phyloP scores from a whole-genome alignment of 2,329 filamentous ascomycete genomes.

The Phyllosticta paracitricarpa region DNA sequence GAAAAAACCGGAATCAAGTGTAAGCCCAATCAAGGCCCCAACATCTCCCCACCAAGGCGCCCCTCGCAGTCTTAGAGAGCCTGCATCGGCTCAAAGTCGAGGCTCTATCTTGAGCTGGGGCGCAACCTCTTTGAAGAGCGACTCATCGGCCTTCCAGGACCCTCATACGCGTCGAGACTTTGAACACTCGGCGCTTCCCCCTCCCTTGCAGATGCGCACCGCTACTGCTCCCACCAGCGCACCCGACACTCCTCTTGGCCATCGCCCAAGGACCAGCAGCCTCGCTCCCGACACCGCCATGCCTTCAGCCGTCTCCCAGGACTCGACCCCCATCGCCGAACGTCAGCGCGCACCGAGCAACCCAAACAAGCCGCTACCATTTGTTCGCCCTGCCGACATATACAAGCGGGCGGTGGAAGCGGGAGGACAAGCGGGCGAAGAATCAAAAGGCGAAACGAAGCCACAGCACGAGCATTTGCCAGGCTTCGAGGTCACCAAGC shows the following conservation, averaged over 20 bases:
- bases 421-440: constrained; percentile 60
- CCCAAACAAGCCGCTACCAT: constrained; percentile 46
- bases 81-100: constrained; percentile 10
- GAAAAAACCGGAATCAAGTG: background rate
- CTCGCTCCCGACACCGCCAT: constrained; percentile 25
- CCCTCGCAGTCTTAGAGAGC: background rate
- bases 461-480: constrained; percentile 51
- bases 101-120: constrained; percentile 20
- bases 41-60: constrained; percentile 10
- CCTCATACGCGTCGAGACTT: constrained; percentile 39
- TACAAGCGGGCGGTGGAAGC: constrained; percentile 63
- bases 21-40: background rate
- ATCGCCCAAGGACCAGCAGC: constrained; percentile 54
- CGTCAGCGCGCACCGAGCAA: constrained; percentile 19
- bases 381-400: constrained; percentile 66
- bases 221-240: constrained; percentile 28
- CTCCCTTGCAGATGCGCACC: constrained; percentile 36
- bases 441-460: constrained; percentile 46
- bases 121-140: constrained; percentile 22
- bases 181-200: constrained; percentile 43
- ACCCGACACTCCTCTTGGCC: constrained; percentile 27
- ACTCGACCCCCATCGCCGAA: constrained; percentile 13
- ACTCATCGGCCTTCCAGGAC: constrained; percentile 19
- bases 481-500: constrained; percentile 18
- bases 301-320: background rate